Percentiles rank a stretch among this genome's conserved stretches.
Evolutionary conservation across 345 rosid species (phyloP).

Genomic region (Cardamine chenopodiifolia): DNA sequence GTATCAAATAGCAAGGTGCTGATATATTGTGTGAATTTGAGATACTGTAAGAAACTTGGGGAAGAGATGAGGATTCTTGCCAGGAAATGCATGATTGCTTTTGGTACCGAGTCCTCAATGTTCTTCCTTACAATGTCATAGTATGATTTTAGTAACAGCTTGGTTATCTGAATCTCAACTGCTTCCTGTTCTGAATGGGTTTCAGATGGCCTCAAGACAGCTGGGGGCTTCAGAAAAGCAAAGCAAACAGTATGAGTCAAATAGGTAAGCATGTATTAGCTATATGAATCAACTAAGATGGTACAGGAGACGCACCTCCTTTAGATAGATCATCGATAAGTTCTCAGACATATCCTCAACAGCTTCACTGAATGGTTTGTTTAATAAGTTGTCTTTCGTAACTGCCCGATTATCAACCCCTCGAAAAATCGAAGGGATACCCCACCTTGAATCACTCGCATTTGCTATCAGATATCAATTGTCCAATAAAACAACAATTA

Average conservation of each 20-base stretch:
- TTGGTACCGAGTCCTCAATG: conserved; percentile 83
- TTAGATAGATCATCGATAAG: conserved; percentile 77
- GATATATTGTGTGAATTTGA: conserved; percentile 1
- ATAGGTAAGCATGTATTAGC: conserved; percentile 1
- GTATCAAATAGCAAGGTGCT: conserved; percentile 11
- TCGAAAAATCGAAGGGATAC: conserved; percentile 88
- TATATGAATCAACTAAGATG: conserved; percentile 13
- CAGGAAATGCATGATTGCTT: conserved; percentile 98
- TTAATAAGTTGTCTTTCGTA: conserved; percentile 60
- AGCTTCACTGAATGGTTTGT: conserved; percentile 60
- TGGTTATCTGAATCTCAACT: conserved; percentile 75
- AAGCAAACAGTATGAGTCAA: conserved; percentile 34
- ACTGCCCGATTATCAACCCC: conserved; percentile 60
- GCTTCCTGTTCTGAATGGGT: conserved; percentile 83
- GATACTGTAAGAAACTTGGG: not conserved
- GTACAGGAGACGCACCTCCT: conserved; percentile 58
- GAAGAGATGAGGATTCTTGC: conserved; percentile 43
- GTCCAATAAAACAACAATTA: conserved; percentile 32
- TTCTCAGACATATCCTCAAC: conserved; percentile 55
- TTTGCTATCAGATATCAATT: conserved; percentile 48
- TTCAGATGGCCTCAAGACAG: conserved; percentile 81
- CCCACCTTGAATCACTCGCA: conserved; percentile 74
- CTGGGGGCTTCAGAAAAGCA: conserved; percentile 71
- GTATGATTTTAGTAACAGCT: conserved; percentile 83
- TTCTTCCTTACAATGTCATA: conserved; percentile 95